These are phyloP conservation scores for Amphirosellinia nigrospora DNA, from an alignment of 495 filamentous ascomycete genomes.

Conservation along the genomic window DNA sequence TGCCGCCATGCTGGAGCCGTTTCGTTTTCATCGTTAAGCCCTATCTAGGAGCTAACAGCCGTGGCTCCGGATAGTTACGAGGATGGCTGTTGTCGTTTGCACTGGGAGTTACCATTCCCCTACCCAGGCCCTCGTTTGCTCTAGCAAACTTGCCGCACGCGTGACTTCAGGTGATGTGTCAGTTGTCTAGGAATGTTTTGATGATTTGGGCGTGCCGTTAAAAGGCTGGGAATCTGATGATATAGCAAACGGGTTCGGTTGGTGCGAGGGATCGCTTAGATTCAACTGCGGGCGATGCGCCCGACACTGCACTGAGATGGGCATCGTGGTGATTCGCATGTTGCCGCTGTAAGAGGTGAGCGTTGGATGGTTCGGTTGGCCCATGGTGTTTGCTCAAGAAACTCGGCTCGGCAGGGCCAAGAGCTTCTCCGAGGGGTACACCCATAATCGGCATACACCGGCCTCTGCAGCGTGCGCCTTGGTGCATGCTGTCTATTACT, in stretches of 20 bases:
- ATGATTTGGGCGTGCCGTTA: constrained; percentile 33
- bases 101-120: constrained; percentile 30
- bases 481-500: constrained; percentile 35
- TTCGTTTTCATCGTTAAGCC: not conserved
- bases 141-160: constrained; percentile 36
- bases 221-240: constrained; percentile 36
- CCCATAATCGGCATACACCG: constrained; percentile 42
- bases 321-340: constrained; percentile 40
- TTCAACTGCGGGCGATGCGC: constrained; percentile 38
- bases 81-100: constrained; percentile 30
- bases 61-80: constrained; percentile 19
- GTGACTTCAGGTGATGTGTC: constrained; percentile 41
- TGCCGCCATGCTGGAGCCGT: not conserved
- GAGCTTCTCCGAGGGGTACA: constrained; percentile 44
- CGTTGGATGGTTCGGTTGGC: constrained; percentile 75
- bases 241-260: constrained; percentile 36
- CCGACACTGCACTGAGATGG: constrained; percentile 30
- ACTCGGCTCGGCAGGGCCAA: constrained; percentile 76
- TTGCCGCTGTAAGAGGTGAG: constrained; percentile 60
- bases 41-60: constrained; percentile 19
- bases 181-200: constrained; percentile 32
- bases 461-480: constrained; percentile 33
- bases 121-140: constrained; percentile 39
- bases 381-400: constrained; percentile 84
- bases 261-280: constrained; percentile 44